phyloP scores from a whole-genome alignment of 331 rosid genomes.

The Quercus phellos region DNA sequence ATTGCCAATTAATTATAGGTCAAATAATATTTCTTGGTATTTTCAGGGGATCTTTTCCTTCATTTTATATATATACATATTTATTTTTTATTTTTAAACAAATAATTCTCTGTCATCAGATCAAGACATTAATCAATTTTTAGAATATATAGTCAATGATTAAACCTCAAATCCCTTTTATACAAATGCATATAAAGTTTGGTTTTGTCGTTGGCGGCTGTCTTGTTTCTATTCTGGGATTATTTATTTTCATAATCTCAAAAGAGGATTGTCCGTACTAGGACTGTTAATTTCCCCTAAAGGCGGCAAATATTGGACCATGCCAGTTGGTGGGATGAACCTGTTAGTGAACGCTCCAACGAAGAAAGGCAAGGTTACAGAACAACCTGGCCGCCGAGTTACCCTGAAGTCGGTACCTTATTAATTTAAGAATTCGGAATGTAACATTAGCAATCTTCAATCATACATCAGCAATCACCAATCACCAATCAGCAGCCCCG shows the following conservation, averaged over 20 bases:
- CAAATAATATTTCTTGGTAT: too few species aligned
- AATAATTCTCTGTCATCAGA: accelerated
- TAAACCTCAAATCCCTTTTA: too few species aligned
- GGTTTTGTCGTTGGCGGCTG: neutral
- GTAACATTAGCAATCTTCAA: neutral
- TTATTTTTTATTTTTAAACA: too few species aligned
- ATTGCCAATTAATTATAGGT: too few species aligned
- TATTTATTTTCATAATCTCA: neutral
- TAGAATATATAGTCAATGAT: accelerated
- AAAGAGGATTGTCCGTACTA: neutral
- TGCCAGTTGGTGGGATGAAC: neutral
- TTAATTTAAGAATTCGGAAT: neutral
- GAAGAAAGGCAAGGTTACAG: neutral
- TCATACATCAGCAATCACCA: too few species aligned
- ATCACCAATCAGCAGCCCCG: neutral
- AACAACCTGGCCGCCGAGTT: neutral
- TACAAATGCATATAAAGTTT: neutral
- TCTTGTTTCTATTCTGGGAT: neutral
- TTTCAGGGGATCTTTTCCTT: accelerated
- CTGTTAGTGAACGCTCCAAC: neutral
- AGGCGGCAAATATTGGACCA: neutral
- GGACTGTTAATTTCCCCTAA: neutral
- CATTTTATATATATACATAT: too few species aligned
- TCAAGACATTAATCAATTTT: accelerated
- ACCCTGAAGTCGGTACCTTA: neutral